Evolutionary conservation across 176 grass and related monocot species (phyloP).

Genomic region (Oryza meyeriana): DNA sequence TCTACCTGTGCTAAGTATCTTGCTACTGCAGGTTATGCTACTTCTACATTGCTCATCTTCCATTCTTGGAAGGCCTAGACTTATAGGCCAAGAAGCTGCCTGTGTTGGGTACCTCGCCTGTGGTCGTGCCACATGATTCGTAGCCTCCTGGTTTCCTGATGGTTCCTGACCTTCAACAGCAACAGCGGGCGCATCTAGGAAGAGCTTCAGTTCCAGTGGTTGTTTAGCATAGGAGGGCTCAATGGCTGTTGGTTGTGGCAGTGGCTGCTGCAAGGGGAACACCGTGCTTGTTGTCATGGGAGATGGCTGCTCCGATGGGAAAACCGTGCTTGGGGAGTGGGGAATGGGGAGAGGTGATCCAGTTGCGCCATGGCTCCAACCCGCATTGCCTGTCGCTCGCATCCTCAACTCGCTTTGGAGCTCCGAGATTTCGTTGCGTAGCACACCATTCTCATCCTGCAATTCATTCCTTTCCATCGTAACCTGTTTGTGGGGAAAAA

Average conservation of each 20-base stretch:
- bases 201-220: constrained; percentile 73
- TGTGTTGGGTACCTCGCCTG: constrained; percentile 49
- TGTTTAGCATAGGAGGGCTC: constrained; percentile 14
- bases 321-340: background rate
- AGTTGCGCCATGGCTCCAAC: constrained; percentile 14
- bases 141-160: constrained; percentile 22
- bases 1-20: constrained; percentile 28
- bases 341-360: background rate
- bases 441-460: constrained; percentile 58
- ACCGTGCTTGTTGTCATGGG: constrained; percentile 12
- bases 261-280: constrained; percentile 47
- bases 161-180: background rate
- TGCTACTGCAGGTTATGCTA: constrained; percentile 30
- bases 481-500: constrained; percentile 37
- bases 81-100: constrained; percentile 43
- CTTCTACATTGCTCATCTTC: constrained; percentile 60
- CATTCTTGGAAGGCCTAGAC: constrained; percentile 45
- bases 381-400: constrained; percentile 4
- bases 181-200: constrained; percentile 28
- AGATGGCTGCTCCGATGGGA: constrained; percentile 36
- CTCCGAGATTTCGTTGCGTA: constrained; percentile 57
- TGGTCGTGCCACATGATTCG: constrained; percentile 36
- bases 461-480: constrained; percentile 73
- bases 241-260: constrained; percentile 18
- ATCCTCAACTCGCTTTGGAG: constrained; percentile 46